A percentile compares a stretch with the other conserved stretches of the same genome.
Evolutionary conservation across 2,329 filamentous ascomycete species (phyloP).

Genomic region (Fusarium armeniacum): DNA sequence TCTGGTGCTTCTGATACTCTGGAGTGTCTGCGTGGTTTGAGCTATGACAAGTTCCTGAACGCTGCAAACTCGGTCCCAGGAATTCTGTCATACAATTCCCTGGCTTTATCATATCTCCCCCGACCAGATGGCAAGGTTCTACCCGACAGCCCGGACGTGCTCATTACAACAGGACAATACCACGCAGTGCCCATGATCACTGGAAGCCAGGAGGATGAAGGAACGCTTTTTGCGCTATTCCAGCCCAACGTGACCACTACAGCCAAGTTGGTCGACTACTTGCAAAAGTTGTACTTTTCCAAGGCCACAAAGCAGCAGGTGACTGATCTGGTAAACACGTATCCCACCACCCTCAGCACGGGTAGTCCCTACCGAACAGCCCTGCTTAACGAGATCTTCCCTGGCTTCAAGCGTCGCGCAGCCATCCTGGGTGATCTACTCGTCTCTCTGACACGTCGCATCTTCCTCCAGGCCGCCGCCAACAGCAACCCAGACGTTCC

Average conservation of each 20-base stretch:
- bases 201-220: slow-evolving; percentile 85
- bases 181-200: slow-evolving; percentile 67
- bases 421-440: slow-evolving; percentile 81
- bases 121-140: slow-evolving; percentile 77
- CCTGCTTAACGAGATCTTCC: slow-evolving; percentile 78
- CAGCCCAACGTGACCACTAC: slow-evolving; percentile 76
- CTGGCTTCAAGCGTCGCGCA: slow-evolving; percentile 81
- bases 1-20: slow-evolving; percentile 68
- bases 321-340: slow-evolving; percentile 70
- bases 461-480: slow-evolving; percentile 67
- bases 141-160: slow-evolving; percentile 72
- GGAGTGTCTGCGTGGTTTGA: slow-evolving; percentile 73
- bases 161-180: slow-evolving; percentile 65
- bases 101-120: slow-evolving; percentile 80
- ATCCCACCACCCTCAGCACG: slow-evolving; percentile 66
- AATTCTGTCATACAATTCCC: slow-evolving; percentile 74
- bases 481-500: slow-evolving; percentile 70
- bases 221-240: slow-evolving; percentile 79
- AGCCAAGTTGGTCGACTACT: slow-evolving; percentile 71
- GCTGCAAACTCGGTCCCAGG: slow-evolving; percentile 79
- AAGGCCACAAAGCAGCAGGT: slow-evolving; percentile 66
- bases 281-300: slow-evolving; percentile 72
- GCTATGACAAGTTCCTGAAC: slow-evolving; percentile 72
- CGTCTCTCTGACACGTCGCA: slow-evolving; percentile 79
- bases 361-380: slow-evolving; percentile 82